Conservation (phyloP, 2,329 filamentous ascomycete species). For the Pseudofabraea citricarpa region DNA sequence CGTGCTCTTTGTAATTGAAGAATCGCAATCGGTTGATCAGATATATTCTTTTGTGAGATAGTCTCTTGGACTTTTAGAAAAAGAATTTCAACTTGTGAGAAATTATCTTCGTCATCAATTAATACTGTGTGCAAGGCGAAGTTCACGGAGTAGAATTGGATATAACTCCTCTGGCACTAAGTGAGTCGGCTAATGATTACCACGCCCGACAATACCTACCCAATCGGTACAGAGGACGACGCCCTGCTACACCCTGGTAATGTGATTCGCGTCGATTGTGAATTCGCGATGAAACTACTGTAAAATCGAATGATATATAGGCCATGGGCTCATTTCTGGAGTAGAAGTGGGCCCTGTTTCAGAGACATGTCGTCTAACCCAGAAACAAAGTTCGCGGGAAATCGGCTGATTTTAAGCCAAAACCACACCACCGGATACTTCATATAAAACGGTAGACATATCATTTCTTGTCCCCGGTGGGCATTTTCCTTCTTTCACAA, state of each 20-base stretch:
- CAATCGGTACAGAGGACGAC: neutral
- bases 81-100: no score
- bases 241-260: neutral
- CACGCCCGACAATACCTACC: neutral
- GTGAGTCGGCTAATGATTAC: neutral
- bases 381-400: neutral
- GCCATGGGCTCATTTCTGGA: neutral
- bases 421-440: neutral
- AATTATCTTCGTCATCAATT: no score
- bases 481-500: neutral
- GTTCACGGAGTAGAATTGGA: neutral
- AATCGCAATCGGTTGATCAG: no score
- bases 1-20: no score
- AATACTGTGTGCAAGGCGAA: neutral
- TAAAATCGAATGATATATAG: neutral
- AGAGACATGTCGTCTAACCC: neutral
- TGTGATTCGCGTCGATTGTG: neutral
- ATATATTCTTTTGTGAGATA: no score
- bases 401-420: neutral
- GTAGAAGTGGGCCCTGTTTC: neutral
- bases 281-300: slow-evolving; percentile 1
- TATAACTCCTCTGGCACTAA: neutral
- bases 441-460: neutral
- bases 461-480: no score
- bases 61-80: no score